These are phyloP conservation scores for Metschnikowia arizonensis DNA, from an alignment of 805 yeast genomes.

Conservation along the genomic window DNA sequence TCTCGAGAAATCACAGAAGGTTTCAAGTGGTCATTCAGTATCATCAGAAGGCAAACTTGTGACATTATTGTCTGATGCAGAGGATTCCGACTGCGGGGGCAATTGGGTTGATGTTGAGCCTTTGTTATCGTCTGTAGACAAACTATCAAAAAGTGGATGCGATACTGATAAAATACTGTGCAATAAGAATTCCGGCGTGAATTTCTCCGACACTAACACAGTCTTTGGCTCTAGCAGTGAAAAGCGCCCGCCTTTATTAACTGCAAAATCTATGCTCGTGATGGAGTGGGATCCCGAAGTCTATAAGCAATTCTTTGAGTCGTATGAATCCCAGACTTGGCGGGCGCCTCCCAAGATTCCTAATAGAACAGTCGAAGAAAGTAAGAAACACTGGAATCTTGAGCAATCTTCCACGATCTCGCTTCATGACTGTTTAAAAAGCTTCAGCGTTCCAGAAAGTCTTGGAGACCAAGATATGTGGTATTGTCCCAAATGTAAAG, in stretches of 20 bases:
- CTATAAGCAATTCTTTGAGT: constrained; percentile 48
- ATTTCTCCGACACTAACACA: background rate
- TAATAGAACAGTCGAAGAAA: constrained; percentile 54
- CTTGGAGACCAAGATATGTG: constrained; percentile 86
- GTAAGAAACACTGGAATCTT: constrained; percentile 31
- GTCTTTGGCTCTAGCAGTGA: background rate
- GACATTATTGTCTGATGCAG: constrained; percentile 16
- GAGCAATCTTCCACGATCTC: constrained; percentile 45
- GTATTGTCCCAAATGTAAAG: constrained; percentile 90
- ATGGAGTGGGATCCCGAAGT: constrained; percentile 62
- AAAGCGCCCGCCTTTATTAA: constrained; percentile 16
- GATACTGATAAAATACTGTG: background rate
- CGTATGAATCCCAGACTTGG: constrained; percentile 54
- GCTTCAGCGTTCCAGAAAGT: constrained; percentile 78
- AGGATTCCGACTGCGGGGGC: constrained; percentile 27
- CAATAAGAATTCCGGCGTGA: background rate
- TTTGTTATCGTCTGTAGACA: constrained; percentile 13
- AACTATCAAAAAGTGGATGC: background rate
- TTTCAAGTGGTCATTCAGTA: background rate
- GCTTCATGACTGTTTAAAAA: constrained; percentile 66
- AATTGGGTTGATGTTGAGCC: constrained; percentile 17
- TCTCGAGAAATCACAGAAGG: background rate
- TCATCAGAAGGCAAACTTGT: background rate
- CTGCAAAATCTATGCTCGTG: constrained; percentile 33
- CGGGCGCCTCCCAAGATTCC: constrained; percentile 36